phyloP scores from a whole-genome alignment of 2,329 filamentous ascomycete genomes.

The Coniochaeta sp. region DNA sequence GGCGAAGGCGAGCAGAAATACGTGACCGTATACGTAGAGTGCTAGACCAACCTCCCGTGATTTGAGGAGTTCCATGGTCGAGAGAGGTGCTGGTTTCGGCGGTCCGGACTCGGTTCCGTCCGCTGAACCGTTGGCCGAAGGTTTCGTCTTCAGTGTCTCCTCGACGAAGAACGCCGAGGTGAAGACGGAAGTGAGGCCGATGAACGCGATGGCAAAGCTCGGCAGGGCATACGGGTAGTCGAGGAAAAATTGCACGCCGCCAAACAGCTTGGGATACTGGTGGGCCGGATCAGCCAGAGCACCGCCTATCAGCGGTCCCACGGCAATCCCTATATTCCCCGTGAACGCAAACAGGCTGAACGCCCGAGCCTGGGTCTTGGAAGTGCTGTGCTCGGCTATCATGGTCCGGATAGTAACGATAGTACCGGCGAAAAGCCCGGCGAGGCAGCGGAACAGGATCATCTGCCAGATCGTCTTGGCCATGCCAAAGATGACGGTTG shows the following conservation, averaged over 20 bases:
- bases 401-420: conserved; percentile 70
- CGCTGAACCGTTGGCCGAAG: conserved; percentile 8
- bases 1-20: conserved; percentile 60
- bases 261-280: conserved; percentile 55
- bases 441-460: conserved; percentile 62
- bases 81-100: conserved; percentile 23
- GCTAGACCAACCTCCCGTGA: conserved; percentile 59
- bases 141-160: conserved; percentile 44
- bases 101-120: conserved; percentile 6
- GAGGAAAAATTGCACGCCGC: conserved; percentile 46
- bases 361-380: conserved; percentile 61
- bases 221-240: conserved; percentile 60
- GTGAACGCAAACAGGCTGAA: conserved; percentile 74
- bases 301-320: conserved; percentile 65
- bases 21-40: conserved; percentile 56
- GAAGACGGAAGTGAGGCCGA: conserved; percentile 47
- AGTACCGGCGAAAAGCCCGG: conserved; percentile 67
- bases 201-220: conserved; percentile 45
- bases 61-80: conserved; percentile 47
- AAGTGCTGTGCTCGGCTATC: conserved; percentile 65
- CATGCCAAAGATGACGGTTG: conserved; percentile 61
- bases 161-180: conserved; percentile 49
- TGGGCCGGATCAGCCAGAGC: conserved; percentile 57
- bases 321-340: conserved; percentile 65
- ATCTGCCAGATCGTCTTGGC: conserved; percentile 63